A percentile compares a stretch with the other conserved stretches of the same genome.
These are phyloP conservation scores for Fraxinus greggii DNA, from an alignment of 305 asterid species.

Conservation along the genomic window DNA sequence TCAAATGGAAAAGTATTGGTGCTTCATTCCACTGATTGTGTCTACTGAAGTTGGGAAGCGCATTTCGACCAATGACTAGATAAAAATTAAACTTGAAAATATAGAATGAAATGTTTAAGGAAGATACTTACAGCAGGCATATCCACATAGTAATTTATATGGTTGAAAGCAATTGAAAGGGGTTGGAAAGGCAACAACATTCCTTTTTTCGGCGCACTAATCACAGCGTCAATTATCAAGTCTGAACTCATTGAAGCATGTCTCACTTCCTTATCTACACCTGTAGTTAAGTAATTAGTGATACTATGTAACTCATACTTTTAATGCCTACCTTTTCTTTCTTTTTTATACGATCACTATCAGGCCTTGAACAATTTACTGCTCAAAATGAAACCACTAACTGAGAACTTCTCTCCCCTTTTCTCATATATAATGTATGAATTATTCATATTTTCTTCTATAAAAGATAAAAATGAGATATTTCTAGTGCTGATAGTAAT, in stretches of 20 bases:
- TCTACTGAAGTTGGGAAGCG: background rate
- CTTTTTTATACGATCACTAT: background rate
- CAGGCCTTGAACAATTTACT: background rate
- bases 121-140: conserved; percentile 41
- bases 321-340: background rate
- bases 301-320: background rate
- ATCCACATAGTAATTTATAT: conserved; percentile 40
- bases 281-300: conserved; percentile 13
- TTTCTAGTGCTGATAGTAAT: background rate
- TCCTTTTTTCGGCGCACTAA: conserved; percentile 27
- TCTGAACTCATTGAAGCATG: conserved; percentile 6
- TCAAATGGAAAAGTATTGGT: background rate
- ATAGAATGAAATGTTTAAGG: background rate
- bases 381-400: background rate
- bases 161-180: conserved; percentile 41
- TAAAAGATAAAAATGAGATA: background rate
- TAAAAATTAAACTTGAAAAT: background rate
- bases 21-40: background rate
- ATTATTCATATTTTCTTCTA: background rate
- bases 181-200: conserved; percentile 40
- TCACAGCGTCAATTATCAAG: background rate
- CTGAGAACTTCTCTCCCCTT: background rate
- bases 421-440: background rate
- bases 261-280: conserved; percentile 14
- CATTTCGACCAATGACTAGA: background rate